These are phyloP conservation scores for Spathaspora passalidarum DNA, from an alignment of 805 yeast species.

Conservation along the genomic window DNA sequence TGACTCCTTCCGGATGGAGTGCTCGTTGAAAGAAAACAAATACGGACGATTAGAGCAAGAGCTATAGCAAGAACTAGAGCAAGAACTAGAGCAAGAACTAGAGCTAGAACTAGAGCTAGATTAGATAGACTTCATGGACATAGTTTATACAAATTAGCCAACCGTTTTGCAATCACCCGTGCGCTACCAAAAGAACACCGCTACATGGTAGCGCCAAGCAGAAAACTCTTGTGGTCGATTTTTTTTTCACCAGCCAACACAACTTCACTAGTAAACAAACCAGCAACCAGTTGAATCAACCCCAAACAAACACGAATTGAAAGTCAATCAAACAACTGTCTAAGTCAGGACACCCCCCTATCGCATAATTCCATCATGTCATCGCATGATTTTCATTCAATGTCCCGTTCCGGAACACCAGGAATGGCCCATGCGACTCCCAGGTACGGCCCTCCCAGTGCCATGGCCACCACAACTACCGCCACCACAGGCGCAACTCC, in stretches of 20 bases:
- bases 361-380: neutral
- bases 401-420: constrained; percentile 7
- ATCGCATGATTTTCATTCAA: neutral
- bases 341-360: neutral
- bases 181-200: no score
- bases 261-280: no score
- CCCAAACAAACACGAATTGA: no score
- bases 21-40: constrained; percentile 13
- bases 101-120: constrained; percentile 2
- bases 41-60: constrained; percentile 5
- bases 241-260: no score
- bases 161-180: no score
- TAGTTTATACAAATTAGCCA: no score
- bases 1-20: constrained; percentile 11
- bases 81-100: constrained; percentile 3
- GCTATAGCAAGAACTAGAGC: neutral
- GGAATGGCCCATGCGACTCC: neutral
- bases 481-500: no score
- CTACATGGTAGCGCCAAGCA: no score
- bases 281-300: no score
- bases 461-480: neutral
- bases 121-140: no score
- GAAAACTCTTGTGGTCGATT: no score
- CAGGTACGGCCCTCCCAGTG: neutral
- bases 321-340: neutral